These are phyloP conservation scores for Clonostachys sp. DNA, from an alignment of 2,329 filamentous ascomycete species.

Conservation along the genomic window DNA sequence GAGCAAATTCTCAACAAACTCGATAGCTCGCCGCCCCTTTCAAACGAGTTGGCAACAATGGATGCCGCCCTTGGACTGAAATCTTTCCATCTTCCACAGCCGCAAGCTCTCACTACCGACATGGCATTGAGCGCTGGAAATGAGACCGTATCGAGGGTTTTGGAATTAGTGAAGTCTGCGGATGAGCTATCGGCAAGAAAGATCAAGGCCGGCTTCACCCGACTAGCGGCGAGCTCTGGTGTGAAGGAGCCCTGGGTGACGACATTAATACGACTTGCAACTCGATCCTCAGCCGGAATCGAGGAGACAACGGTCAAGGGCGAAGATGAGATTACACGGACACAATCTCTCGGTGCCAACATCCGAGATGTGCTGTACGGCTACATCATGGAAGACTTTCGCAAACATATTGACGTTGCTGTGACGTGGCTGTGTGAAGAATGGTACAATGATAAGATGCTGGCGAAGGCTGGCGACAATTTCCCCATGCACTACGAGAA, in stretches of 20 bases:
- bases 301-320: conserved; percentile 54
- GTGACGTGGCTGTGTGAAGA: conserved; percentile 96
- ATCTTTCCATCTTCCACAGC: conserved; percentile 74
- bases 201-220: conserved; percentile 67
- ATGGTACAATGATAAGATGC: conserved; percentile 83
- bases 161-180: conserved; percentile 69
- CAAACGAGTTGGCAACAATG: conserved; percentile 20
- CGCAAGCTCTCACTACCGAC: conserved; percentile 67
- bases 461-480: conserved; percentile 33
- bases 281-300: conserved; percentile 68
- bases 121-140: conserved; percentile 71
- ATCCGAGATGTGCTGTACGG: conserved; percentile 79
- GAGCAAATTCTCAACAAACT: conserved; percentile 76
- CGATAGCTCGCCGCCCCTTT: conserved; percentile 58
- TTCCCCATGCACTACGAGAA: conserved; percentile 68
- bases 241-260: conserved; percentile 90
- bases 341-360: conserved; percentile 53
- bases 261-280: conserved; percentile 79
- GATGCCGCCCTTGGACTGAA: conserved; percentile 58
- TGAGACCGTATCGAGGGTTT: conserved; percentile 70
- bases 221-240: conserved; percentile 78
- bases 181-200: conserved; percentile 63
- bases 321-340: conserved; percentile 38
- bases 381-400: conserved; percentile 90
- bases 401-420: conserved; percentile 81